Conservation (phyloP, 2,329 filamentous ascomycete genomes). For the Diaporthe citriasiana region DNA sequence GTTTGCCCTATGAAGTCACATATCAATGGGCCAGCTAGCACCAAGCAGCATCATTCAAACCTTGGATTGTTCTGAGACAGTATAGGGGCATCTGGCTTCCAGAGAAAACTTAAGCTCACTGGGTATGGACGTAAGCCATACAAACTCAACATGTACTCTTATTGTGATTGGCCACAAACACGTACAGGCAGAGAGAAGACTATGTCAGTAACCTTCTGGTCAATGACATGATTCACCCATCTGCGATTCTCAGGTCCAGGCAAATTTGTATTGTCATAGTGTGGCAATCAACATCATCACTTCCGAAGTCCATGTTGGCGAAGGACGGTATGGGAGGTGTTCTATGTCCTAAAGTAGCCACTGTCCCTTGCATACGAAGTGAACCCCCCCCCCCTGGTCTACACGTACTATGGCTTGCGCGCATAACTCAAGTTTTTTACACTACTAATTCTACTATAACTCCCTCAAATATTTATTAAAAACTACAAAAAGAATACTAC, state of each 20-base stretch:
- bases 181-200: not conserved
- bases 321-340: too few relatives aligned
- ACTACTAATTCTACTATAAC: too few relatives aligned
- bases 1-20: not conserved
- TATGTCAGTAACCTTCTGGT: not conserved
- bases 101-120: not conserved
- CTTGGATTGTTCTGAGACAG: not conserved
- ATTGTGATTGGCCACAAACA: not conserved
- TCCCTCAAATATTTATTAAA: too few relatives aligned
- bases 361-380: too few relatives aligned
- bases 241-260: not conserved
- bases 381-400: too few relatives aligned
- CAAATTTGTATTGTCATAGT: not conserved
- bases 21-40: not conserved
- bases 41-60: not conserved
- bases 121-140: not conserved
- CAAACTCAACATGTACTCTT: not conserved
- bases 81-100: not conserved
- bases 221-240: not conserved
- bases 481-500: too few relatives aligned
- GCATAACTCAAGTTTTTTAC: too few relatives aligned
- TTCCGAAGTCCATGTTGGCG: too few relatives aligned
- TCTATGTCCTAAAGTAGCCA: too few relatives aligned
- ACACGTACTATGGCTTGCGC: too few relatives aligned
- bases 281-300: not conserved